Conservation (phyloP, 2,329 filamentous ascomycete genomes). For the Leptographium procerum region DNA sequence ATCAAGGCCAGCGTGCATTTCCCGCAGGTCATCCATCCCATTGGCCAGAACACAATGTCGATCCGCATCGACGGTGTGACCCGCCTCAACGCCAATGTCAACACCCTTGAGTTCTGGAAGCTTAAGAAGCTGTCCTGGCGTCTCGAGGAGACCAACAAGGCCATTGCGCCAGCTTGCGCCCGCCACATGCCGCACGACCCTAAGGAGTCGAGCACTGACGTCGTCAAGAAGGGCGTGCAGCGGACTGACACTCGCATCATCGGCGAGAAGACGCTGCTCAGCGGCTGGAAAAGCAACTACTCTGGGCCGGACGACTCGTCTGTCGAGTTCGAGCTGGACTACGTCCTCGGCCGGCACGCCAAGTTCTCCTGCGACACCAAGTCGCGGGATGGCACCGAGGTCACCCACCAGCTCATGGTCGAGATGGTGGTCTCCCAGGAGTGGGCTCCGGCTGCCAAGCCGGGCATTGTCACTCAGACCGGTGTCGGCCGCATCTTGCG, state of each 20-base stretch:
- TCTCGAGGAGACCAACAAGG: slow-evolving; percentile 77
- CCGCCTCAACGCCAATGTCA: slow-evolving; percentile 52
- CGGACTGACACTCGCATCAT: slow-evolving; percentile 69
- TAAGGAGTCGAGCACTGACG: slow-evolving; percentile 29
- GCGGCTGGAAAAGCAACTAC: slow-evolving; percentile 76
- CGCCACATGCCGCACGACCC: slow-evolving; percentile 54
- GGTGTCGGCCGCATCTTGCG: slow-evolving; percentile 82
- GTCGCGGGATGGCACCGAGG: slow-evolving; percentile 60
- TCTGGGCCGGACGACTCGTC: slow-evolving; percentile 36
- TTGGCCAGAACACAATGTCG: slow-evolving; percentile 66
- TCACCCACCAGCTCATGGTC: slow-evolving; percentile 76
- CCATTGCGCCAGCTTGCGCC: slow-evolving; percentile 66
- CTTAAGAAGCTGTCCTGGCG: slow-evolving; percentile 88
- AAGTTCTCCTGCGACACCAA: slow-evolving; percentile 70
- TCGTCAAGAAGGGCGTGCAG: slow-evolving; percentile 52
- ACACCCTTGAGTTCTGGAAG: slow-evolving; percentile 71
- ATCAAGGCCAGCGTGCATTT: slow-evolving; percentile 78
- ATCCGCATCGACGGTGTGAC: slow-evolving; percentile 82
- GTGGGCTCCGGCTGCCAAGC: slow-evolving; percentile 61
- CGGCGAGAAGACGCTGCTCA: slow-evolving; percentile 70
- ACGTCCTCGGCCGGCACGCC: slow-evolving; percentile 45
- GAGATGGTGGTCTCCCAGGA: slow-evolving; percentile 94
- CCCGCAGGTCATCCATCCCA: slow-evolving; percentile 73
- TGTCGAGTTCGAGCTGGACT: slow-evolving; percentile 74
- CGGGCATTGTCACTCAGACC: slow-evolving; percentile 64